Evolutionary conservation across 371 early-diverging fungal genomes (phyloP).

Genomic region (Haplosporangium sp.): DNA sequence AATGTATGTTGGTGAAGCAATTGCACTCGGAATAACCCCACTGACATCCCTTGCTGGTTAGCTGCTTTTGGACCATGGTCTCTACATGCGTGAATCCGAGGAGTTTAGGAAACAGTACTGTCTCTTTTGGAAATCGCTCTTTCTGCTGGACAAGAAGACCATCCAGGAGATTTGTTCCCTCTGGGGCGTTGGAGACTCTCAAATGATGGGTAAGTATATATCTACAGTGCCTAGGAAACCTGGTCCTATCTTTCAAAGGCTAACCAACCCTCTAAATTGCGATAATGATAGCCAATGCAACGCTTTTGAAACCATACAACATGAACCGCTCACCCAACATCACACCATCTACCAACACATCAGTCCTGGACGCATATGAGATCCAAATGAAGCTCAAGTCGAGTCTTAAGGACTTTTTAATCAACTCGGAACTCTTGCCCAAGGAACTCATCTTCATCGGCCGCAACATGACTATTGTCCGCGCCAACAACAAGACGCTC

Average conservation of each 20-base stretch:
- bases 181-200: slow-evolving; percentile 90
- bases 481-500: slow-evolving; percentile 85
- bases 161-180: slow-evolving; percentile 70
- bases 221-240: background rate
- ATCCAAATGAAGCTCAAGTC: slow-evolving; percentile 81
- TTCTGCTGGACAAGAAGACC: slow-evolving; percentile 73
- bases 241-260: no score
- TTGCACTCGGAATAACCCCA: no score
- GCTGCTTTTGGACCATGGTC: slow-evolving; percentile 93
- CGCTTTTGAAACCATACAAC: slow-evolving; percentile 83
- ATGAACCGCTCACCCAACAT: slow-evolving; percentile 64
- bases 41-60: slow-evolving; percentile 23
- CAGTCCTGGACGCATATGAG: slow-evolving; percentile 71
- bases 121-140: slow-evolving; percentile 88
- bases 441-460: slow-evolving; percentile 91
- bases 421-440: slow-evolving; percentile 79
- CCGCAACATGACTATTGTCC: slow-evolving; percentile 90
- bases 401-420: slow-evolving; percentile 76
- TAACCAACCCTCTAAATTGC: no score
- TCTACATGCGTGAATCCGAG: slow-evolving; percentile 83
- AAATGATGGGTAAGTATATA: slow-evolving; percentile 66
- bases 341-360: slow-evolving; percentile 51
- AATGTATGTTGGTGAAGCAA: no score
- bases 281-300: slow-evolving; percentile 69
- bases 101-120: slow-evolving; percentile 85